Conservation (phyloP, 169 alveolate genomes). For the Babesia gibsoni region DNA sequence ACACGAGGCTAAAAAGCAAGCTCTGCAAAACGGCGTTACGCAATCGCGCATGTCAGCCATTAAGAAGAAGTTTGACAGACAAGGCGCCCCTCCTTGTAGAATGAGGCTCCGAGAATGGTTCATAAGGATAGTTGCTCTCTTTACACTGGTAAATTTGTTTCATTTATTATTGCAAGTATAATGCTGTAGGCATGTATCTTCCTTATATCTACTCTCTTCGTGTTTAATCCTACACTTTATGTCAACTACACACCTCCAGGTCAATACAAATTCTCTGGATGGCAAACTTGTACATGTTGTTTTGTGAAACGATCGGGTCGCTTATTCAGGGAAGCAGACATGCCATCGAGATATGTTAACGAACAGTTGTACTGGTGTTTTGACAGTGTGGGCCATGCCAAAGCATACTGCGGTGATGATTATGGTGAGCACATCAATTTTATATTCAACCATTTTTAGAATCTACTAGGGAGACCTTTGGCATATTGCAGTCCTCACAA, state of each 20-base stretch:
- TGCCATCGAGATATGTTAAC: constrained; percentile 6
- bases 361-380: constrained; percentile 44
- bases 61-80: constrained; percentile 57
- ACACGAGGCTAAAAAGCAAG: constrained; percentile 43
- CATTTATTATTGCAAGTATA: not conserved
- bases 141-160: constrained; percentile 34
- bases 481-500: constrained; percentile 13
- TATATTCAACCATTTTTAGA: not conserved
- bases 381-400: constrained; percentile 11
- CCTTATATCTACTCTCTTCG: constrained; percentile 30
- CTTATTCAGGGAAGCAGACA: not conserved
- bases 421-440: not conserved
- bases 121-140: constrained; percentile 46
- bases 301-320: constrained; percentile 13
- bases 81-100: constrained; percentile 68
- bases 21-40: constrained; percentile 39
- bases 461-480: not conserved
- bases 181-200: not conserved
- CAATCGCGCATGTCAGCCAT: constrained; percentile 7
- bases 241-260: constrained; percentile 67
- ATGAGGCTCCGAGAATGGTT: constrained; percentile 71
- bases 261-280: constrained; percentile 64
- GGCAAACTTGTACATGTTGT: constrained; percentile 69
- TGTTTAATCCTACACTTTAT: constrained; percentile 55
- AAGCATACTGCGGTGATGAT: constrained; percentile 24